These are phyloP conservation scores for Cordyceps militaris DNA, from an alignment of 2,329 filamentous ascomycete genomes.

Conservation along the genomic window DNA sequence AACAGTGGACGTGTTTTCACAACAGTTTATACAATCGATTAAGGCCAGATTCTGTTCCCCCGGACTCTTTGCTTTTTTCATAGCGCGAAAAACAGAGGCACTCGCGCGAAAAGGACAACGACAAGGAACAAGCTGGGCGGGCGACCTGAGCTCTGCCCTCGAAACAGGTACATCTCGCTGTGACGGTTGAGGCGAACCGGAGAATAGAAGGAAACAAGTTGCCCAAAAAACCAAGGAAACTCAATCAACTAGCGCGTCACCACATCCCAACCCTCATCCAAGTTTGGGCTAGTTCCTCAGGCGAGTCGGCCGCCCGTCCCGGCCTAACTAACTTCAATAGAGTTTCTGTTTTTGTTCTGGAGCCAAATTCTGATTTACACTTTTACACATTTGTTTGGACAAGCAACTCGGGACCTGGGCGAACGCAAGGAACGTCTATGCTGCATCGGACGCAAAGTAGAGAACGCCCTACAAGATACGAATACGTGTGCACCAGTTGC, in stretches of 20 bases:
- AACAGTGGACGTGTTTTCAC: no score
- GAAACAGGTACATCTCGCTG: no score
- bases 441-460: not conserved
- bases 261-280: not conserved
- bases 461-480: not conserved
- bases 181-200: not conserved
- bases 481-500: not conserved
- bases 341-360: not conserved
- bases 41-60: no score
- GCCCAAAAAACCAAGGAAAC: conserved; percentile 6
- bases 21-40: no score
- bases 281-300: conserved; percentile 2
- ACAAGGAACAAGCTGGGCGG: no score
- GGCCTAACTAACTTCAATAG: not conserved
- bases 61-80: no score
- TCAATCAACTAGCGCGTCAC: conserved; percentile 6
- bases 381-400: not conserved
- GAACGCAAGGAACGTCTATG: not conserved
- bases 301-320: not conserved
- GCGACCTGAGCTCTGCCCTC: no score
- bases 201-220: not conserved
- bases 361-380: not conserved
- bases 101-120: no score
- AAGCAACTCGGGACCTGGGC: not conserved
- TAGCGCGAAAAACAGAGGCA: no score